Base-by-base conservation (phyloP, 345 rosid genomes). In the Citrus hindsii region DNA sequence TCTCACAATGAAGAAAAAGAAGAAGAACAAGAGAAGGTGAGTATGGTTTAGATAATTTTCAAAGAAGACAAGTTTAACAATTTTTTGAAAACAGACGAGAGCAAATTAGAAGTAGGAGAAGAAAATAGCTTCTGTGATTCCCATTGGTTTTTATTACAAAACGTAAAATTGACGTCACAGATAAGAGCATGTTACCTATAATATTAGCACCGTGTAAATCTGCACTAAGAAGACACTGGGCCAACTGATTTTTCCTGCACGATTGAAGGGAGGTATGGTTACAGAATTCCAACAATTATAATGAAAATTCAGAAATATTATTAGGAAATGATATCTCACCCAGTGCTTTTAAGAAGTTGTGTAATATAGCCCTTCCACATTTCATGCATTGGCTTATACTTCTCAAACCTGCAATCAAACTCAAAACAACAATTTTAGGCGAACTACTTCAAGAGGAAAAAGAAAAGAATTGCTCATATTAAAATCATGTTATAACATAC, bases 141-240 rank as follows among this genome's bases (percentile, higher is more conserved):
- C 71, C 51, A 9, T 32, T 56, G 32, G 30, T 60, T 5, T 66
- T 30, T 33, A 63, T 38, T 25, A 16, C 55, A 51, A 25, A 46
- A 6, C 3, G 22, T 35, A 48, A 33, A 64, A 78, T 28, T 46
- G 33, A 30, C 37, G 7, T 18, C 2, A 35, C 37, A 12, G 16
- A 63, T 32, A 22, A 24, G 53, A 12, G 8, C 18, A 73, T 2
- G 9, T 21, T 38, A 92, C 97, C 94, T 78, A 86, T 83, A 86
- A 92, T 81, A 70, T 83, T 71, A 55, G 97, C 94, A 69, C 97
- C 94, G 59, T 88, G 94, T 42, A 92, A 83, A 89, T 92, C 94
- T 71, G 88, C 93, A 77, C 75, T 61, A 51, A 89, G 89, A 72
- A 92, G 79, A 79, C 75, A 81, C 67, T 85, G 80, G 64, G 87